Evolutionary conservation across 208 protist genomes (phyloP).

Genomic region (Wallacemonas collosoma): DNA sequence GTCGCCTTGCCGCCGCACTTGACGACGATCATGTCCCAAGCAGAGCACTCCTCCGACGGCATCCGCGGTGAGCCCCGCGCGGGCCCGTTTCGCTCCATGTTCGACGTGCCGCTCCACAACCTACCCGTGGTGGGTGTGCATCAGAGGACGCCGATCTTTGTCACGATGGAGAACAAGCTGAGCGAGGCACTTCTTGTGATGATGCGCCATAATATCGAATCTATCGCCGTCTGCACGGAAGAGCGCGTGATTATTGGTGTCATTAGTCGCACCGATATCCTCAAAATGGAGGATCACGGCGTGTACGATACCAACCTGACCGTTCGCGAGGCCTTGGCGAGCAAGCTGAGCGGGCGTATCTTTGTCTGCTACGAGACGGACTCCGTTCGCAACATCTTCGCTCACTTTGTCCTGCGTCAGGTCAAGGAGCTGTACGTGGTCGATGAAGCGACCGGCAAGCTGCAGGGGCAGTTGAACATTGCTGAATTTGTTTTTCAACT

Average conservation of each 20-base stretch:
- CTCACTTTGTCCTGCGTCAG: slow-evolving; percentile 80
- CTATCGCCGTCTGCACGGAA: slow-evolving; percentile 62
- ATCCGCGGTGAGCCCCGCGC: slow-evolving; percentile 44
- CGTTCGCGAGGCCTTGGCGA: slow-evolving; percentile 71
- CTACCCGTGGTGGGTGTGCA: slow-evolving; percentile 65
- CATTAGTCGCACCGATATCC: slow-evolving; percentile 78
- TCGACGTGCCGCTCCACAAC: slow-evolving; percentile 78
- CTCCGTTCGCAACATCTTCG: slow-evolving; percentile 77
- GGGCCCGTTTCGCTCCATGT: slow-evolving; percentile 71
- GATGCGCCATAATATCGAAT: slow-evolving; percentile 69
- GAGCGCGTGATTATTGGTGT: slow-evolving; percentile 73
- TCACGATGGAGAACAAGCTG: slow-evolving; percentile 74
- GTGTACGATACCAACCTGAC: slow-evolving; percentile 86
- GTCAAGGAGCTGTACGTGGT: slow-evolving; percentile 89
- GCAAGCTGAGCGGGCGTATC: slow-evolving; percentile 48
- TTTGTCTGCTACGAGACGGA: slow-evolving; percentile 83
- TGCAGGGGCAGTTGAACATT: slow-evolving; percentile 79
- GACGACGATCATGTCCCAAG: slow-evolving; percentile 52
- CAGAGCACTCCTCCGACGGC: slow-evolving; percentile 33
- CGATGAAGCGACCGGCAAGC: slow-evolving; percentile 64
- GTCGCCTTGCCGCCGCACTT: slow-evolving; percentile 61
- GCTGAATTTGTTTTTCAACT: slow-evolving; percentile 78
- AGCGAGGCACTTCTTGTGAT: slow-evolving; percentile 72
- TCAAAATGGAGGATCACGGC: slow-evolving; percentile 89
- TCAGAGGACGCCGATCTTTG: slow-evolving; percentile 49